phyloP scores from a whole-genome alignment of 495 filamentous ascomycete genomes.

The Massariosphaeria phaeospora region DNA sequence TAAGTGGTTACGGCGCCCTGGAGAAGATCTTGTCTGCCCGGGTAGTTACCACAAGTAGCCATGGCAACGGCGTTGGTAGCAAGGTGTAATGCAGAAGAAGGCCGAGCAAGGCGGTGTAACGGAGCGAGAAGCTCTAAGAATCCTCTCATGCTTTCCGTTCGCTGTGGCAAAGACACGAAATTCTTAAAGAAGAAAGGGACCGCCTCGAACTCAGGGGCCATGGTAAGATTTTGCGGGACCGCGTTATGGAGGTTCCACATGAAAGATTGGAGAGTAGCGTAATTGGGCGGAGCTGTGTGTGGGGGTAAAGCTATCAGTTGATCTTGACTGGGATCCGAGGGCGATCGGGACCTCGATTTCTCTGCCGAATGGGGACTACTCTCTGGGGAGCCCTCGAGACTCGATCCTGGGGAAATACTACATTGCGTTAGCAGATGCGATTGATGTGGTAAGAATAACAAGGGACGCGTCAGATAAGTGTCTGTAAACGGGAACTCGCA shows the following conservation, averaged over 20 bases:
- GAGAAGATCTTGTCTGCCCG: constrained; percentile 28
- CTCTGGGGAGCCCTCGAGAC: constrained; percentile 4
- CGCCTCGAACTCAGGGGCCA: constrained; percentile 30
- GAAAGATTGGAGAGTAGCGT: constrained; percentile 19
- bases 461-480: neutral
- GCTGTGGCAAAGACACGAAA: constrained; percentile 35
- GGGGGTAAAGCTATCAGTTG: constrained; percentile 10
- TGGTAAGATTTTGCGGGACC: constrained; percentile 15
- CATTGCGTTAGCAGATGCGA: constrained; percentile 5
- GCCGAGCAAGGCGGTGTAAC: constrained; percentile 28
- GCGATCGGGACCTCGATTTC: neutral
- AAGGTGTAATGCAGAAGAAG: constrained; percentile 33
- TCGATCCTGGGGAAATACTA: constrained; percentile 7
- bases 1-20: constrained; percentile 28
- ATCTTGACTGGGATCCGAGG: neutral
- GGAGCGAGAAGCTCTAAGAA: constrained; percentile 34
- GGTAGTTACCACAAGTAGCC: constrained; percentile 32
- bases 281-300: neutral
- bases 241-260: constrained; percentile 19
- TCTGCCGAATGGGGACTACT: neutral
- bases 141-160: constrained; percentile 33
- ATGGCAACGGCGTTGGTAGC: constrained; percentile 37
- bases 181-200: constrained; percentile 38
- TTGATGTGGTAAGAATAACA: neutral
- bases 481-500: neutral